Percentiles rank a stretch among this genome's conserved stretches.
Evolutionary conservation across 2,329 filamentous ascomycete species (phyloP).

Genomic region (Trichoderma koningiopsis): DNA sequence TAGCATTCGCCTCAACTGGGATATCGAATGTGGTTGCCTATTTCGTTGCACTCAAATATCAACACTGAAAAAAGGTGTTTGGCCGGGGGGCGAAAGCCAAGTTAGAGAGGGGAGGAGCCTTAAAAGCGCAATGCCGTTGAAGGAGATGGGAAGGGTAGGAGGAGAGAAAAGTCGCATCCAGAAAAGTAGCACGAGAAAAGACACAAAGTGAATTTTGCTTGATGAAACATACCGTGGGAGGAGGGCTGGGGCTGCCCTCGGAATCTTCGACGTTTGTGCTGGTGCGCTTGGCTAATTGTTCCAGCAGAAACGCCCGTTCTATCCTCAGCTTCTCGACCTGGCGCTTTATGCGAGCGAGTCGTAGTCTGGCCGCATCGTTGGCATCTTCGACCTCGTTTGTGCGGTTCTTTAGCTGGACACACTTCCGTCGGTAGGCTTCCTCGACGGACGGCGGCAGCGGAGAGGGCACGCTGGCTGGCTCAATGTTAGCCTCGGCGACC

Average conservation of each 20-base stretch:
- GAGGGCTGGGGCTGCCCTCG: slow-evolving; percentile 77
- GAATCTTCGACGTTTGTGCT: slow-evolving; percentile 76
- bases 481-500: slow-evolving; percentile 41
- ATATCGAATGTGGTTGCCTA: slow-evolving; percentile 39
- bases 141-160: background rate
- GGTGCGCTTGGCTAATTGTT: slow-evolving; percentile 73
- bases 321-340: slow-evolving; percentile 91
- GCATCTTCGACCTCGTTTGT: slow-evolving; percentile 89
- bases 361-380: slow-evolving; percentile 80
- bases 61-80: slow-evolving; percentile 34
- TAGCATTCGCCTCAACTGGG: slow-evolving; percentile 40
- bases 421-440: slow-evolving; percentile 94
- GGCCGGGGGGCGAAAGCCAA: slow-evolving; percentile 7
- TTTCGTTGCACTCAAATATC: slow-evolving; percentile 39
- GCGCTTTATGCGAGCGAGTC: slow-evolving; percentile 77
- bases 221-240: slow-evolving; percentile 64
- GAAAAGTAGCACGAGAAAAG: background rate
- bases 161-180: slow-evolving; percentile 16
- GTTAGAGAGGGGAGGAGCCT: slow-evolving; percentile 4
- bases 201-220: background rate
- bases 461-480: slow-evolving; percentile 55
- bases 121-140: background rate
- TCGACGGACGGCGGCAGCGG: slow-evolving; percentile 85
- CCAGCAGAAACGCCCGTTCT: slow-evolving; percentile 74
- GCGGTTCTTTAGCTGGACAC: slow-evolving; percentile 88